phyloP scores from a whole-genome alignment of 371 early-diverging fungal genomes.

The Mortierella sp. region DNA sequence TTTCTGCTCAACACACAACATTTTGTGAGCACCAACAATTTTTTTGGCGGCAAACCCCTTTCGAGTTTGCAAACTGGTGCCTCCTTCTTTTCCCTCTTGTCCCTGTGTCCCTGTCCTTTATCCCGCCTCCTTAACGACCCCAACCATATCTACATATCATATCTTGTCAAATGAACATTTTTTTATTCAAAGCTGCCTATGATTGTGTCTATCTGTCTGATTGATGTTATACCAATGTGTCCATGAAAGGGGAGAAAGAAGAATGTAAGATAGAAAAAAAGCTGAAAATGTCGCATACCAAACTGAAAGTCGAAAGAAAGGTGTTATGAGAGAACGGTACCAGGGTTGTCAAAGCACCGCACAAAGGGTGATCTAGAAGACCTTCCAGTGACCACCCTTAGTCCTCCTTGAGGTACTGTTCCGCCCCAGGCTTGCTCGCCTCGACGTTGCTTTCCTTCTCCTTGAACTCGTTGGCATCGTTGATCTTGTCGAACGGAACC shows the following conservation, averaged over 20 bases:
- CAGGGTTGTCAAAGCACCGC: background rate
- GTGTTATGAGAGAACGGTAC: too few species aligned
- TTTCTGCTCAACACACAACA: background rate
- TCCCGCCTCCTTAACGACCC: background rate
- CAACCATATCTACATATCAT: background rate
- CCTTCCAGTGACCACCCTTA: background rate
- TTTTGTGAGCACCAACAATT: background rate
- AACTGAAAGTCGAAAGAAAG: background rate
- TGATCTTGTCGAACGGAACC: slow-evolving; percentile 24
- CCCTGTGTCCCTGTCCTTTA: background rate
- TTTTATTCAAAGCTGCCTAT: background rate
- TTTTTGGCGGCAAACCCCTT: slow-evolving; percentile 10
- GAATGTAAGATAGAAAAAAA: background rate
- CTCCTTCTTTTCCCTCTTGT: background rate
- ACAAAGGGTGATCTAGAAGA: background rate
- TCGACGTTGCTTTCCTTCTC: slow-evolving; percentile 3
- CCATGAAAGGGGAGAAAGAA: background rate
- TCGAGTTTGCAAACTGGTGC: background rate
- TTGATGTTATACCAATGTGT: background rate
- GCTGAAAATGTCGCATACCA: background rate
- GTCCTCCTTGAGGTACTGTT: background rate
- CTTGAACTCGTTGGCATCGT: slow-evolving; percentile 19
- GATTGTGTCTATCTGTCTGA: background rate
- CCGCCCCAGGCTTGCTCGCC: background rate
- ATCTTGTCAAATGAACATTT: background rate